Evolutionary conservation across 768 basidiomycete species (phyloP).

Genomic region (Aureoboletus auriporus): DNA sequence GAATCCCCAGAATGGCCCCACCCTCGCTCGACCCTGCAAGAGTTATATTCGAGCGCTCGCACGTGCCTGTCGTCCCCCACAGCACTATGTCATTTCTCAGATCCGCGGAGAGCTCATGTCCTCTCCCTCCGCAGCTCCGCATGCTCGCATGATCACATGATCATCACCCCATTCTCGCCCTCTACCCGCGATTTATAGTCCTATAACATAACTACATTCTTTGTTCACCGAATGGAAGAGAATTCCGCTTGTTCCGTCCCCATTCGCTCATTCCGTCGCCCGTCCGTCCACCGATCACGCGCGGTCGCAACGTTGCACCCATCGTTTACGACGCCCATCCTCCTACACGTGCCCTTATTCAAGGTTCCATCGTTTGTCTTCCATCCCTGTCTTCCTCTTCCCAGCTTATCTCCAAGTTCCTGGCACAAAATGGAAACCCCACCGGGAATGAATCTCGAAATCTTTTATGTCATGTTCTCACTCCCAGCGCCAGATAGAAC

Average conservation of each 20-base stretch:
- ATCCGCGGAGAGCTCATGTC: conserved; percentile 18
- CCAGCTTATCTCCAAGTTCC: conserved; percentile 23
- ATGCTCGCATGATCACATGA: no score
- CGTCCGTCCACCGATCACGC: conserved; percentile 12
- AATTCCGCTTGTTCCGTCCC: conserved; percentile 13
- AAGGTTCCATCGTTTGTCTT: conserved; percentile 17
- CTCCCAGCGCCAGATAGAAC: not conserved
- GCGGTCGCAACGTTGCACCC: conserved; percentile 21
- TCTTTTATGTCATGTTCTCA: conserved; percentile 13
- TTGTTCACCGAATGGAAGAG: conserved; percentile 10
- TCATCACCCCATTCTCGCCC: not conserved
- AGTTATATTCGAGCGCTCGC: conserved; percentile 2
- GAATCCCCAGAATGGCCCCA: conserved; percentile 5
- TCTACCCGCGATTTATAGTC: no score
- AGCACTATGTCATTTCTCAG: not conserved
- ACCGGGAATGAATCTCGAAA: conserved; percentile 9
- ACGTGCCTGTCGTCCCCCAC: no score
- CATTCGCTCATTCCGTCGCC: conserved; percentile 1
- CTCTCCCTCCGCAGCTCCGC: conserved; percentile 7
- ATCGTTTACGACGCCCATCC: conserved; percentile 9
- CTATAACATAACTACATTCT: no score
- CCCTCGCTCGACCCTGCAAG: conserved; percentile 4
- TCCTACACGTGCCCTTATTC: conserved; percentile 1
- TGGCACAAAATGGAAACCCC: conserved; percentile 5
- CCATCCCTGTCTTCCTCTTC: conserved; percentile 12